Conservation (phyloP, 306 rosid species). For the Rosa rugosa region DNA sequence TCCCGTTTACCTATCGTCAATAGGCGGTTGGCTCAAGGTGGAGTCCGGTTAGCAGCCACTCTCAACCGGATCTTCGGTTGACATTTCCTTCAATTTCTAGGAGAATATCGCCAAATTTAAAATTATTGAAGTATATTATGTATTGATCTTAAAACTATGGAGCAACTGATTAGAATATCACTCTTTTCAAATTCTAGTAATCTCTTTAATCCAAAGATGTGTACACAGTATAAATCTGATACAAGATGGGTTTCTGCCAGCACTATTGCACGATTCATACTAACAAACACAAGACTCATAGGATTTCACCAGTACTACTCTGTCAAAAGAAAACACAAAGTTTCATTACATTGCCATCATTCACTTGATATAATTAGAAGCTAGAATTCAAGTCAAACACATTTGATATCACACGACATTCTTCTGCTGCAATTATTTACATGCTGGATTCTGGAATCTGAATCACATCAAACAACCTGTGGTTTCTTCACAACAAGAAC, state of each 20-base stretch:
- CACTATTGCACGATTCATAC: not conserved
- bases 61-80: slow-evolving; percentile 62
- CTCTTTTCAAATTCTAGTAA: not conserved
- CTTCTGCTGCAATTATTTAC: not conserved
- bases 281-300: not conserved
- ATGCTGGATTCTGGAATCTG: not conserved
- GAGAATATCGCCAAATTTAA: not conserved
- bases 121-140: not conserved
- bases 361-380: not conserved
- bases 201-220: not conserved
- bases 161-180: not conserved
- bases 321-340: not conserved
- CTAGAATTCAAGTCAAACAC: not conserved
- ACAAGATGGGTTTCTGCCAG: not conserved
- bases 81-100: not conserved
- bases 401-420: not conserved
- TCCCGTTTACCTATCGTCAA: slow-evolving; percentile 65
- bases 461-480: slow-evolving; percentile 3
- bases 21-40: slow-evolving; percentile 74
- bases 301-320: not conserved
- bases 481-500: slow-evolving; percentile 58
- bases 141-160: not conserved
- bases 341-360: not conserved
- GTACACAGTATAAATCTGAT: not conserved
- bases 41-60: slow-evolving; percentile 80